Evolutionary conservation across 371 early-diverging fungal genomes (phyloP).

Genomic region (Smittium culicis): DNA sequence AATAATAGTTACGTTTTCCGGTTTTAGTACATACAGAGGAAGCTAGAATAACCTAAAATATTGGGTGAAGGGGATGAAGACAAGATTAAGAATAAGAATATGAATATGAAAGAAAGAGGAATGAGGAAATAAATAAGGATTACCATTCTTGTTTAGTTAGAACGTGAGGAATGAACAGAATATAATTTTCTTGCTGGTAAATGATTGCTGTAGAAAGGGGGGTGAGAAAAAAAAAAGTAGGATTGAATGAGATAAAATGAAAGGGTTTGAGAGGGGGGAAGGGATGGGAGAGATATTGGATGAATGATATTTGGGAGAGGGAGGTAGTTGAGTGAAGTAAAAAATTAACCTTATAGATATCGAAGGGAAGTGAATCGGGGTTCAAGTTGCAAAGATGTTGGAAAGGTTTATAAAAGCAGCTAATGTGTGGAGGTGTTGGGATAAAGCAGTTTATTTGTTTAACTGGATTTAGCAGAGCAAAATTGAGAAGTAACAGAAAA

Average conservation of each 20-base stretch:
- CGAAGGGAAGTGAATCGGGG: no score
- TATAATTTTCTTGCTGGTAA: background rate
- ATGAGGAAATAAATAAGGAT: background rate
- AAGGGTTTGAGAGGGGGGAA: background rate
- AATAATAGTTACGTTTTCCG: constrained; percentile 63
- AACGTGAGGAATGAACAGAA: constrained; percentile 1
- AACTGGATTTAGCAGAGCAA: no score
- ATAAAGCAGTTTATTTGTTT: no score
- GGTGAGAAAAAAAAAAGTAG: no score
- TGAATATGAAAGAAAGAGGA: background rate
- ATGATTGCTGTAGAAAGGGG: no score
- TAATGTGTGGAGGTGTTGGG: no score
- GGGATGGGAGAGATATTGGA: background rate
- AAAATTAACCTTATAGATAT: no score
- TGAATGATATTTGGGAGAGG: no score
- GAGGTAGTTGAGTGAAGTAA: no score
- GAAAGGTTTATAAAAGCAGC: no score
- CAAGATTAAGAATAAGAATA: background rate
- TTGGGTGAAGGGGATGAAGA: background rate
- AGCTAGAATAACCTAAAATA: constrained; percentile 61
- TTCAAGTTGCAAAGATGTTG: no score
- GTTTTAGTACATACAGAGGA: constrained; percentile 82
- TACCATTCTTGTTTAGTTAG: background rate
- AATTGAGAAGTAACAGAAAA: no score
- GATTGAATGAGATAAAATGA: background rate